Base-by-base conservation (phyloP, 345 rosid species). In the Salix arbutifolia region DNA sequence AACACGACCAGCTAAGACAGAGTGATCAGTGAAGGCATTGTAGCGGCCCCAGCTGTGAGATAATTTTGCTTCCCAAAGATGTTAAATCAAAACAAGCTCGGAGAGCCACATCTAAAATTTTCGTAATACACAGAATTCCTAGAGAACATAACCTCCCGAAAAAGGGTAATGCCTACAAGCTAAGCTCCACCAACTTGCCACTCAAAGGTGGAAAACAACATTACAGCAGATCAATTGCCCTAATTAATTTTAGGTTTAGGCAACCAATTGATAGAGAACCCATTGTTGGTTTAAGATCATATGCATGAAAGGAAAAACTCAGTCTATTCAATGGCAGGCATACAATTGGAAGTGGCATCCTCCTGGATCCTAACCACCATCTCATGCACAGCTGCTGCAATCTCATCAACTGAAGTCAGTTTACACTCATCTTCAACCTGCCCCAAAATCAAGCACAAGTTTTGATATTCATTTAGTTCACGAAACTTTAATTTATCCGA, bases 401-500 rank as follows among this genome's bases (percentile, higher is more conserved):
- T 80, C 73, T 88, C 90, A 46, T 88, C 85, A 72, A 80, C 85
- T 13, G 90, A 74, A 38, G 72, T 77, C 75, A 85, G 72, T 67
- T 83, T 75, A 71, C 90, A 88, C 46, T 79, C 82, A 7, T 90
- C 93, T 74, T 85, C 93, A 21, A 84, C 82, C 93, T 89, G 88
- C 35, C 42, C 1, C 58, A 42, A 58, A 77, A 28, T 26, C 26
- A 50, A 38, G 35, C 30, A 50, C 48, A n/a, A 72, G 18, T 30
- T 26, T 37, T 28, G 7, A 69, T 28, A 31, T 74, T 26, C 16
- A 4, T 14, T 58, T 58, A 58, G 64, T 1, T 8, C 28, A 58
- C 1, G 28, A 25, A 58, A 25, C 23, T 58, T 25, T 4, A 23
- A 58, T 3, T n/a, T 23, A 23, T 23, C 11, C 25, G 11, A 23